Base-by-base conservation (phyloP, 2,329 filamentous ascomycete species). In the Fonsecaea nubica region DNA sequence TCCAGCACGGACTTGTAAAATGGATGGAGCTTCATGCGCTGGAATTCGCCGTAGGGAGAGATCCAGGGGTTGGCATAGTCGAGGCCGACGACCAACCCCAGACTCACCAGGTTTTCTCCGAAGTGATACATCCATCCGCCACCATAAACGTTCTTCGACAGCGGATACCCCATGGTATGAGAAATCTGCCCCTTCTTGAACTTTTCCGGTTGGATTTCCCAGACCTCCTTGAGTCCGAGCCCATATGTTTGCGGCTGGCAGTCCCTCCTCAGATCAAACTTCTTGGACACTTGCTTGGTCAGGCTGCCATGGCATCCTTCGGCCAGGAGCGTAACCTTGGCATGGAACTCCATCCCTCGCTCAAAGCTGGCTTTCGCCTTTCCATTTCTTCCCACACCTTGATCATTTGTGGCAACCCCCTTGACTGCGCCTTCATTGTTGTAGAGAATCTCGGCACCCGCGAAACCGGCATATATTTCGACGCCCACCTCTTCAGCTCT, bases 61-160 rank as follows among this genome's bases (percentile, higher is more conserved):
- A 98, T 81, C 92, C 94, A 99, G 0, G 95, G 95, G 80, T 99
- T 99, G 50, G 92, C 85, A 78, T 99, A 99, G 82, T 99, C 95
- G 62, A 99, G 85, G 30, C 93, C 93, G 42, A 96, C 91, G 10
- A 99, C 95, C 18, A 98, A 84, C 30, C 95, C 95, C 63, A 99
- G 85, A 72, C 89, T 93, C 67, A 99, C 94, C 74, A 98, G 86
- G 79, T 98, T 99, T 74, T 99, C 94, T 42, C 93, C 95, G 79
- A 98, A 99, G 79, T 99, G 95, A 76, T 99, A 99, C 92, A 99
- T 93, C 89, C 93, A 99, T n/a, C 92, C 93, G 71, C 95, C 95
- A 72, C 95, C 95, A 77, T 99, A 99, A 8, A 93, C 95, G 76
- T 98, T 90, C 73, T 85, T 87, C 15, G 92, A 87, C 53, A 99